Conservation (phyloP, 1,284 basidiomycete genomes). For the Boletellus sp. region DNA sequence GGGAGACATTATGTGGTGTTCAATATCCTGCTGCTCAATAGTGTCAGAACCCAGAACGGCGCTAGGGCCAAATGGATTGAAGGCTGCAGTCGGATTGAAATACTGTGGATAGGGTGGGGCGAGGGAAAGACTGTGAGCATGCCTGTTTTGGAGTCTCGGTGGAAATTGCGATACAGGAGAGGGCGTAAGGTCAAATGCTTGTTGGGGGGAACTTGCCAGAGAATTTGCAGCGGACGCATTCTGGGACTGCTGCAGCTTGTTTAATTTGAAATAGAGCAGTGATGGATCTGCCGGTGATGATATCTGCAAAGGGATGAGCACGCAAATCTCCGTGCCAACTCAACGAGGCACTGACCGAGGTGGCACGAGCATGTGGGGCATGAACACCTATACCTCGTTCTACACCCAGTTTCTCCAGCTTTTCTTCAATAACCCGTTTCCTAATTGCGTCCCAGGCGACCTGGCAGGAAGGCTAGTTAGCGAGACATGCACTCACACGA, state of each 20-base stretch:
- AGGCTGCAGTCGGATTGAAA: slow-evolving; percentile 41
- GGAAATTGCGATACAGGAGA: slow-evolving; percentile 47
- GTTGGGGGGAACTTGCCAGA: slow-evolving; percentile 60
- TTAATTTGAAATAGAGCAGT: slow-evolving; percentile 72
- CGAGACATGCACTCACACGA: slow-evolving; percentile 1
- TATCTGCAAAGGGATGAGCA: slow-evolving; percentile 47
- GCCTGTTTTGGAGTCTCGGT: slow-evolving; percentile 49
- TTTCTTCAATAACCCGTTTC: slow-evolving; percentile 70
- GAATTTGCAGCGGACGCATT: slow-evolving; percentile 50
- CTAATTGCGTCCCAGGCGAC: slow-evolving; percentile 68
- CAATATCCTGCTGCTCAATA: slow-evolving; percentile 26
- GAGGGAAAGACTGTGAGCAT: slow-evolving; percentile 70
- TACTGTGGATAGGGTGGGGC: slow-evolving; percentile 44
- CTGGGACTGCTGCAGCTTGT: slow-evolving; percentile 75
- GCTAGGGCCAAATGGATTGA: slow-evolving; percentile 61
- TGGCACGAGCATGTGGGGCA: slow-evolving; percentile 71
- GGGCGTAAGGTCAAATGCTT: slow-evolving; percentile 46
- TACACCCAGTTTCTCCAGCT: slow-evolving; percentile 72
- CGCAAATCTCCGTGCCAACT: slow-evolving; percentile 11
- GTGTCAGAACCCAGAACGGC: slow-evolving; percentile 53
- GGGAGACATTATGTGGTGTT: slow-evolving; percentile 14
- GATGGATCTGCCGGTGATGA: slow-evolving; percentile 82
- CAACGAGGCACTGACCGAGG: slow-evolving; percentile 55
- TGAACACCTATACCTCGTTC: slow-evolving; percentile 64
- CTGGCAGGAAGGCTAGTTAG: slow-evolving; percentile 36